Evolutionary conservation across 2,329 filamentous ascomycete species (phyloP), one percentile per base, ranked within the genome.

Genomic region (Grosmannia huntii): DNA sequence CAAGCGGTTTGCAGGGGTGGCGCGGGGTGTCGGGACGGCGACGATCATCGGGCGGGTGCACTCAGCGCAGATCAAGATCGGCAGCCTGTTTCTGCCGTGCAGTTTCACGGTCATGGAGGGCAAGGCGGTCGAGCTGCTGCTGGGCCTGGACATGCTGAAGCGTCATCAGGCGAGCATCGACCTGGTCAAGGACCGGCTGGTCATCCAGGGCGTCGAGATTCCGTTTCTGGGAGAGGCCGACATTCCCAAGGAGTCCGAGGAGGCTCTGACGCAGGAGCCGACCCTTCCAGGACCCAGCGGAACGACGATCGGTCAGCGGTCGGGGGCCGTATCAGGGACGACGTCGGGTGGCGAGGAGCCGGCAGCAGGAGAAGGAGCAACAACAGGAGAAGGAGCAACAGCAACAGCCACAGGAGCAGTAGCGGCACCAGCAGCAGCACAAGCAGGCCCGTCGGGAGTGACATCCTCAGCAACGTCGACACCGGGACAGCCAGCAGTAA

Each of bases 51-150:
- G 94, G 36, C 89, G 94, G 56, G 94, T 99, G 4, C 94, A 99
- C 71, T 90, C 89, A 25, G 94, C 94, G 11, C 90, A 92, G 71
- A 95, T 99, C 71, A 92, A 89, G 71, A 94, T 99, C 64, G 94
- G 92, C 57, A 83, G 81, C 49, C 82, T 92, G 62, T 90, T 90
- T 68, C 77, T 99, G 65, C 86, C 92, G 3, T 97, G 91, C 74
- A 94, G 90, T 60, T 99, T 99, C 71, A 99, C 94, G 3, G 94
- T 99, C 68, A 99, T 99, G 94, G 94, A 99, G 74, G 94, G 94
- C 63, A 99, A 97, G 72, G 85, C 90, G 56, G 94, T 99, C 27
- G 94, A 97, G 69, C 78, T 99, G 21, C 80, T 99, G 2, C 82
- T 99, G 14, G 94, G 94, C 4, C 76, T 99, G 49, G 94, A 99